Percentiles rank a stretch among this genome's conserved stretches.
Conservation (phyloP, 148 eudicot genomes). For the Rhododendron vialii region DNA sequence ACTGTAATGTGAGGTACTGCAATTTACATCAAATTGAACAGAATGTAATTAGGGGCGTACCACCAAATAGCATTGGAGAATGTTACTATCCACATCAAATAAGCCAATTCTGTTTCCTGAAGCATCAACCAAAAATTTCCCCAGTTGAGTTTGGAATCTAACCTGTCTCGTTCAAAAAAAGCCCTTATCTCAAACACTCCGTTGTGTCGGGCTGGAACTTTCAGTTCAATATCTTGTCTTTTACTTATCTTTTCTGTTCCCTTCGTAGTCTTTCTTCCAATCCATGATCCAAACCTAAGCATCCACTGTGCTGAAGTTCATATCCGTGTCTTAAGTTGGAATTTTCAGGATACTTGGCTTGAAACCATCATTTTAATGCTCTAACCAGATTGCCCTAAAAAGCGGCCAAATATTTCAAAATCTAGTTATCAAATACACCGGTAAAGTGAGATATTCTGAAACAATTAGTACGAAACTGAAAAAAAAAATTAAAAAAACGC, state of each 20-base stretch:
- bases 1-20: not conserved
- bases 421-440: not conserved
- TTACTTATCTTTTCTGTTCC: too few relatives aligned
- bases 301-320: not conserved
- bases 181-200: not conserved
- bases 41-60: not conserved
- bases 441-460: not conserved
- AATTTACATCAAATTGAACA: not conserved
- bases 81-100: slow-evolving; percentile 9
- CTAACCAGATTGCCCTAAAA: not conserved
- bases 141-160: not conserved
- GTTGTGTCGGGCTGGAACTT: not conserved
- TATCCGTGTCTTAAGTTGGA: not conserved
- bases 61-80: not conserved
- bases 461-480: too few relatives aligned
- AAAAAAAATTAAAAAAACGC: too few relatives aligned
- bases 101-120: not conserved
- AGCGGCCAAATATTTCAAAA: not conserved
- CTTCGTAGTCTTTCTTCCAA: not conserved
- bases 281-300: too few relatives aligned
- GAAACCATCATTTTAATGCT: not conserved
- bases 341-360: not conserved
- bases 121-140: slow-evolving; percentile 5
- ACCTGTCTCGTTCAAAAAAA: not conserved
- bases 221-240: not conserved